Conservation (phyloP, 768 basidiomycete species). For the Neoboletus brunneissimus region DNA sequence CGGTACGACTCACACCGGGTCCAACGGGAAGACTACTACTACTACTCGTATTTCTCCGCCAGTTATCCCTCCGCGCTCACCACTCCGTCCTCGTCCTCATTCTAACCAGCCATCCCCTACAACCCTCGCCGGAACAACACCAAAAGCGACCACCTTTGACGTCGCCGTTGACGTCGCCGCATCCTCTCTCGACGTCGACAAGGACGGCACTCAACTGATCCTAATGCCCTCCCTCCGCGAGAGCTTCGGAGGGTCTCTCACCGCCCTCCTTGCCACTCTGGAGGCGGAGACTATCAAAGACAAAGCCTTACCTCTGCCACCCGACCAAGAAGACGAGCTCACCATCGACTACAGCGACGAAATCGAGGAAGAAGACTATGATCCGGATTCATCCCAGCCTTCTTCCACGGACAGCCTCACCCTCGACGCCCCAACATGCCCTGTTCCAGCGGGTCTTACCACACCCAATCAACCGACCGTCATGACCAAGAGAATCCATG, state of each 20-base stretch:
- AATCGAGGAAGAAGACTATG: slow-evolving; percentile 29
- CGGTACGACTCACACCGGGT: slow-evolving; percentile 5
- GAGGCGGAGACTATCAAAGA: slow-evolving; percentile 31
- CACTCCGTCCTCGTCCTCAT: slow-evolving; percentile 31
- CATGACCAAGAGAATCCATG: slow-evolving; percentile 72
- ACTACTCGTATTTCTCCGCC: slow-evolving; percentile 13
- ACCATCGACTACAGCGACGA: slow-evolving; percentile 21
- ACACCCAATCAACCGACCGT: slow-evolving; percentile 33
- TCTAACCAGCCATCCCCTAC: not conserved
- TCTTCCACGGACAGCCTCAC: slow-evolving; percentile 29
- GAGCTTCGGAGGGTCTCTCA: slow-evolving; percentile 33
- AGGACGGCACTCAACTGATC: slow-evolving; percentile 13
- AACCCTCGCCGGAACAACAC: slow-evolving; percentile 16
- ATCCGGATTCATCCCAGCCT: slow-evolving; percentile 23
- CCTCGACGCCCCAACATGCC: slow-evolving; percentile 13
- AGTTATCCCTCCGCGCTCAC: slow-evolving; percentile 32
- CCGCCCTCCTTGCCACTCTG: slow-evolving; percentile 30
- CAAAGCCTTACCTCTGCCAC: slow-evolving; percentile 32
- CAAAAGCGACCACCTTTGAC: slow-evolving; percentile 4
- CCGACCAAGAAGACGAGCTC: slow-evolving; percentile 25
- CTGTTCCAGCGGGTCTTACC: slow-evolving; percentile 3
- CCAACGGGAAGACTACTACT: slow-evolving; percentile 8
- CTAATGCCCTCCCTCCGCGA: slow-evolving; percentile 32
- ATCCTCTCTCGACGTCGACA: slow-evolving; percentile 6
- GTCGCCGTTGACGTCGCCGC: not conserved